Conservation (phyloP, 345 rosid species). For the Acer yangbiense region DNA sequence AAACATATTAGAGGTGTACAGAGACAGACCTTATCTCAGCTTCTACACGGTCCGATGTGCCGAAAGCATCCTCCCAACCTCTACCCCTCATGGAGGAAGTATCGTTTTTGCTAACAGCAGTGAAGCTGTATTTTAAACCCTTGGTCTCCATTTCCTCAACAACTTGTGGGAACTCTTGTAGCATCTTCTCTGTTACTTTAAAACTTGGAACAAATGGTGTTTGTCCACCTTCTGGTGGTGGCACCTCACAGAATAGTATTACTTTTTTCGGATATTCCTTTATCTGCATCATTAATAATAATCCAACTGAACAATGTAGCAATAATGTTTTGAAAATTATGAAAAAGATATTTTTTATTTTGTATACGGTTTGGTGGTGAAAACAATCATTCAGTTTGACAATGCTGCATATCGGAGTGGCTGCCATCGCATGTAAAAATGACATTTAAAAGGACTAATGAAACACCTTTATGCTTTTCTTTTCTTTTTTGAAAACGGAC, state of each 20-base stretch:
- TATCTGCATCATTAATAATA: constrained; percentile 32
- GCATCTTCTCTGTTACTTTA: constrained; percentile 56
- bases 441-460: too few species aligned
- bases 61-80: constrained; percentile 70
- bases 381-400: too few species aligned
- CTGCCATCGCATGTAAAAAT: too few species aligned
- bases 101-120: constrained; percentile 40
- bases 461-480: too few species aligned
- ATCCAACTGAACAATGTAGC: not conserved
- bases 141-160: constrained; percentile 63
- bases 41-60: constrained; percentile 47
- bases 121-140: constrained; percentile 53
- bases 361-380: too few species aligned
- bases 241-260: constrained; percentile 58
- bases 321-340: too few species aligned
- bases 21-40: constrained; percentile 48
- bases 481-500: too few species aligned
- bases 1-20: not conserved
- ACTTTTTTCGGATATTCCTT: constrained; percentile 51
- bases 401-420: too few species aligned
- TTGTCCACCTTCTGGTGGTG: constrained; percentile 68
- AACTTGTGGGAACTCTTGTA: constrained; percentile 54
- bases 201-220: constrained; percentile 81
- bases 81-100: constrained; percentile 63
- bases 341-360: too few species aligned